phyloP scores from a whole-genome alignment of 1,139 yeast species.

The Tardiomyces depauwii region DNA sequence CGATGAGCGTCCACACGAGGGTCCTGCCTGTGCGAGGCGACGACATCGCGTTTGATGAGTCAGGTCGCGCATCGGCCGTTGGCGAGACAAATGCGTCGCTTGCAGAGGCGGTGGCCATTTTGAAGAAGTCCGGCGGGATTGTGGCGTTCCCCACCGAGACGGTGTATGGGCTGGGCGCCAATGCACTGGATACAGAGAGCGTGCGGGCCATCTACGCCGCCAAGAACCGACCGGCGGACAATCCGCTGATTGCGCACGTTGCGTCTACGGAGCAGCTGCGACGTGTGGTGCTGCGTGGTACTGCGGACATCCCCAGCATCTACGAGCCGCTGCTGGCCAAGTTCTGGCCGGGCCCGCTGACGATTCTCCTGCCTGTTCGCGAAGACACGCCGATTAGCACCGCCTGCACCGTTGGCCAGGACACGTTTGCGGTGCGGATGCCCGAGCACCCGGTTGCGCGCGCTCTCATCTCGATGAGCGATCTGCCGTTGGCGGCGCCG shows the following conservation, averaged over 20 bases:
- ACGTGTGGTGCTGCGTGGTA: conserved; percentile 35
- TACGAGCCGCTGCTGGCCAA: conserved; percentile 50
- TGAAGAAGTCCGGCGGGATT: conserved; percentile 37
- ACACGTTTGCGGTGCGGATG: conserved; percentile 83
- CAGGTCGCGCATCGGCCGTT: not conserved
- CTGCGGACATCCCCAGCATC: conserved; percentile 28
- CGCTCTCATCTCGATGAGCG: conserved; percentile 78
- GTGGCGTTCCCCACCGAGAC: conserved; percentile 97
- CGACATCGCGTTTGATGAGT: not conserved
- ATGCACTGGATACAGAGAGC: conserved; percentile 62
- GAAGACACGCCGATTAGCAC: conserved; percentile 45
- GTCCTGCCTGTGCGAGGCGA: not conserved
- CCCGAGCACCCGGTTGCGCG: conserved; percentile 85
- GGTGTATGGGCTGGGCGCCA: conserved; percentile 91
- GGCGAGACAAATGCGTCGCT: not conserved
- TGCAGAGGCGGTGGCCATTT: not conserved
- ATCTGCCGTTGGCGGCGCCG: conserved; percentile 91
- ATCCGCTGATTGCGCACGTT: conserved; percentile 84
- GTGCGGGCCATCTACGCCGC: conserved; percentile 72
- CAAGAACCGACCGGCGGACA: conserved; percentile 89
- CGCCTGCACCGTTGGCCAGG: conserved; percentile 74
- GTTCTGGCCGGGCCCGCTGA: conserved; percentile 96
- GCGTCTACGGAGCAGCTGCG: conserved; percentile 66
- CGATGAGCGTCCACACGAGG: not conserved
- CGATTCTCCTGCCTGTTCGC: conserved; percentile 65